Conservation (phyloP, 2,329 filamentous ascomycete genomes). For the Metarhizium guizhouense region DNA sequence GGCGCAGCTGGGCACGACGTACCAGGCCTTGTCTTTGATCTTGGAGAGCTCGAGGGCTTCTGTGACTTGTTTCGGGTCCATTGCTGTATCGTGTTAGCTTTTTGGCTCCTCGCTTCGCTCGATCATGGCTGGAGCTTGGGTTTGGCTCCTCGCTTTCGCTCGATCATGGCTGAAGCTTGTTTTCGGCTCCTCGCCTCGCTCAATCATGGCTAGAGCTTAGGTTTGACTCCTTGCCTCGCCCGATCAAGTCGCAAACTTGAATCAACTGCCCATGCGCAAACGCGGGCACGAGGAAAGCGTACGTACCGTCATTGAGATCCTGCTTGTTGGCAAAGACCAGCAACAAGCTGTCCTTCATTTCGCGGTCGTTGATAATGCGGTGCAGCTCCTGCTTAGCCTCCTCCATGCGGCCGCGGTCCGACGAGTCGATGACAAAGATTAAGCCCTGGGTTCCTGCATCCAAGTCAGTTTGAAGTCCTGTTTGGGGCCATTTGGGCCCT, state of each 20-base stretch:
- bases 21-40: slow-evolving; percentile 78
- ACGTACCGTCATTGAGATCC: slow-evolving; percentile 71
- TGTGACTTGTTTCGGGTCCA: slow-evolving; percentile 73
- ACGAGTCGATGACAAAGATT: slow-evolving; percentile 97
- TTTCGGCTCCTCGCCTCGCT: too few relatives aligned
- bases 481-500: too few relatives aligned
- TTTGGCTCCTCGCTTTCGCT: not conserved
- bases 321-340: slow-evolving; percentile 99
- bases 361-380: slow-evolving; percentile 94
- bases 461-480: not conserved
- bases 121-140: too few relatives aligned
- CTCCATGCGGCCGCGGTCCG: slow-evolving; percentile 82
- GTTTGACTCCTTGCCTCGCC: too few relatives aligned
- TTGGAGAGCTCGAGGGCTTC: slow-evolving; percentile 67
- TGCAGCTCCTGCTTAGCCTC: slow-evolving; percentile 91
- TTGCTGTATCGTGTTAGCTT: slow-evolving; percentile 39
- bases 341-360: slow-evolving; percentile 92
- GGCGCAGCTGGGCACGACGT: slow-evolving; percentile 74
- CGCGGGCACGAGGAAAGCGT: not conserved
- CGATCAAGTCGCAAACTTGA: too few relatives aligned
- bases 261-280: too few relatives aligned
- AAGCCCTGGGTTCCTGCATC: slow-evolving; percentile 79
- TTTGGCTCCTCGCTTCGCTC: not conserved
- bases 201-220: too few relatives aligned
- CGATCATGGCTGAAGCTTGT: too few relatives aligned